phyloP scores from a whole-genome alignment of 306 rosid genomes.

The Vigna reflexopilosa region DNA sequence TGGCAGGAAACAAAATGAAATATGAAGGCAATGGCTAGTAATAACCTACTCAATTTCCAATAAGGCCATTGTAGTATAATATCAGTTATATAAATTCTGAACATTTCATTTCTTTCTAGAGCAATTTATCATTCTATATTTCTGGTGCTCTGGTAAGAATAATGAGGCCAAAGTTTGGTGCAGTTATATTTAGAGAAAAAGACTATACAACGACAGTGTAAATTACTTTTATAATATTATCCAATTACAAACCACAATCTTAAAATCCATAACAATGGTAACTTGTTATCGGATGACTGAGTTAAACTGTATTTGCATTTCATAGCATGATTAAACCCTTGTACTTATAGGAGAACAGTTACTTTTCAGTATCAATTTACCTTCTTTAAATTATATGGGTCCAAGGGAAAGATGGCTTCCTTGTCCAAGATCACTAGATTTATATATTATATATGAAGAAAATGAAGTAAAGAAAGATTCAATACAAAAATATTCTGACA shows the following conservation, averaged over 20 bases:
- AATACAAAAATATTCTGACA: slow-evolving; percentile 7
- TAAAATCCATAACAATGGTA: too few relatives aligned
- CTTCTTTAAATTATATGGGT: slow-evolving; percentile 6
- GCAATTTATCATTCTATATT: slow-evolving; percentile 27
- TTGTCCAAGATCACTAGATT: slow-evolving; percentile 15
- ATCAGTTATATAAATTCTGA: slow-evolving; percentile 14
- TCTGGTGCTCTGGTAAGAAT: slow-evolving; percentile 8
- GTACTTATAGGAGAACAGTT: background rate
- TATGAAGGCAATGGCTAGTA: background rate
- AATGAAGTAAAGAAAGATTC: background rate
- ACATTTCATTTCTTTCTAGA: slow-evolving; percentile 17
- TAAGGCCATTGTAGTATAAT: slow-evolving; percentile 4
- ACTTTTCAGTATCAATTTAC: background rate
- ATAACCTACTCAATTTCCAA: background rate
- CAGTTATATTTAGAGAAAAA: background rate
- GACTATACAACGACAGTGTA: too few relatives aligned
- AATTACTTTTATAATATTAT: too few relatives aligned
- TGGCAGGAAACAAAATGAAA: slow-evolving; percentile 41
- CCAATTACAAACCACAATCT: too few relatives aligned
- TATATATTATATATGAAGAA: slow-evolving; percentile 12
- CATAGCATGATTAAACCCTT: too few relatives aligned
- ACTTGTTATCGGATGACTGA: too few relatives aligned
- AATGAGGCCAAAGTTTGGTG: slow-evolving; percentile 2
- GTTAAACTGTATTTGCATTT: too few relatives aligned
- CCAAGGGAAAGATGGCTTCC: slow-evolving; percentile 14